phyloP scores from a whole-genome alignment of 1,284 basidiomycete genomes.

The Mycena citricolor region DNA sequence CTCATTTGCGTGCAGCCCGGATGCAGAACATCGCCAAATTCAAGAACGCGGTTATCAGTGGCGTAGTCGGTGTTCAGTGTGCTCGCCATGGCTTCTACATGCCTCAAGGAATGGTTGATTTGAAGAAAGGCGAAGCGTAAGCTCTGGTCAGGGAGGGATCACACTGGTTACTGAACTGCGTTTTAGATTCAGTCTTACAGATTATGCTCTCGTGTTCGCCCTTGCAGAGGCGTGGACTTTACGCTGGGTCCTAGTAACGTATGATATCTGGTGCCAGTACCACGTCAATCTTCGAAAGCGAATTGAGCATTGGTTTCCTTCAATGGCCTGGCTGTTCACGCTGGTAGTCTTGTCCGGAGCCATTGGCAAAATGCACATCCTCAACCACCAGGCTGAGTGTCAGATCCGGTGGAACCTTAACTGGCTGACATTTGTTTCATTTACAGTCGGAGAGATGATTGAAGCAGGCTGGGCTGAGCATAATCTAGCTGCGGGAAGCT shows the following conservation, averaged over 20 bases:
- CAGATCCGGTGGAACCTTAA: slow-evolving; percentile 25
- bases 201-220: slow-evolving; percentile 18
- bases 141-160: neutral
- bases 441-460: slow-evolving; percentile 26
- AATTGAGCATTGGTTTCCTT: slow-evolving; percentile 11
- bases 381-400: slow-evolving; percentile 23
- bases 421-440: slow-evolving; percentile 22
- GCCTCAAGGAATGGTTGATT: slow-evolving; percentile 6
- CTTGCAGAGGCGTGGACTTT: slow-evolving; percentile 11
- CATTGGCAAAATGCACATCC: slow-evolving; percentile 28
- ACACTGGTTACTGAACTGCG: neutral
- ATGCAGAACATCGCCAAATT: slow-evolving; percentile 1
- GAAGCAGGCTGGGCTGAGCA: slow-evolving; percentile 28
- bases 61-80: slow-evolving; percentile 6
- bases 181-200: slow-evolving; percentile 15
- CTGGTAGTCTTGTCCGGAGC: slow-evolving; percentile 22
- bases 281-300: slow-evolving; percentile 18
- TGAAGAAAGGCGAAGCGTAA: slow-evolving; percentile 10
- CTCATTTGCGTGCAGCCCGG: neutral
- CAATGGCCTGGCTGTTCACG: slow-evolving; percentile 5
- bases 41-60: slow-evolving; percentile 1
- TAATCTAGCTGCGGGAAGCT: slow-evolving; percentile 27
- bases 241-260: slow-evolving; percentile 26
- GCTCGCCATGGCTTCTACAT: slow-evolving; percentile 10
- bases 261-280: slow-evolving; percentile 31